Conservation (phyloP, 1,284 basidiomycete species). For the Heterobasidion parviporum region DNA sequence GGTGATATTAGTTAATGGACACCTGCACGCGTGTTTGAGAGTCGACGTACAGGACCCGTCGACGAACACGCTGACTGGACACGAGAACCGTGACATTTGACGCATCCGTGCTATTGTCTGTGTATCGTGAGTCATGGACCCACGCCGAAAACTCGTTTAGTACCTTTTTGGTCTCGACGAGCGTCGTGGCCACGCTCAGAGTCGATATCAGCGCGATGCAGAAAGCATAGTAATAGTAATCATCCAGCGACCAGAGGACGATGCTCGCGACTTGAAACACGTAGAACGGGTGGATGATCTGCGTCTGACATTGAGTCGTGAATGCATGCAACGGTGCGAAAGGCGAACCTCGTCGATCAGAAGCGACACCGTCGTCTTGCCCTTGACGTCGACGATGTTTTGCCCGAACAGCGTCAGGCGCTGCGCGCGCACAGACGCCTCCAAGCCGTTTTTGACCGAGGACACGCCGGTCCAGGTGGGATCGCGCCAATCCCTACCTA, state of each 20-base stretch:
- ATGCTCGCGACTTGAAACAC: slow-evolving; percentile 98
- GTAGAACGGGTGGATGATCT: slow-evolving; percentile 94
- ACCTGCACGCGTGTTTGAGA: slow-evolving; percentile 3
- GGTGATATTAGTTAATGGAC: background rate
- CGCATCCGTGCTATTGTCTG: slow-evolving; percentile 92
- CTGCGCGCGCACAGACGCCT: slow-evolving; percentile 48
- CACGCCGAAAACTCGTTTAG: background rate
- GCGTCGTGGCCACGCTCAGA: slow-evolving; percentile 79
- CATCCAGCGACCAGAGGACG: slow-evolving; percentile 88
- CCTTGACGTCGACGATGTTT: slow-evolving; percentile 90
- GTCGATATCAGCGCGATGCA: slow-evolving; percentile 93
- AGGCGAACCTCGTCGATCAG: slow-evolving; percentile 80
- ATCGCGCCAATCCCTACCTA: slow-evolving; percentile 86
- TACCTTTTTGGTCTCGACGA: slow-evolving; percentile 90
- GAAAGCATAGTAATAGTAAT: slow-evolving; percentile 97
- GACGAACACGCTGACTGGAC: slow-evolving; percentile 67
- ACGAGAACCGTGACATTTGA: slow-evolving; percentile 92
- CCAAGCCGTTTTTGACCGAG: slow-evolving; percentile 60
- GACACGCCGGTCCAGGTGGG: slow-evolving; percentile 61
- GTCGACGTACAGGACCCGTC: slow-evolving; percentile 62
- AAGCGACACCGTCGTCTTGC: slow-evolving; percentile 75
- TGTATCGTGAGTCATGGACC: background rate
- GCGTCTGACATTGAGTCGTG: background rate
- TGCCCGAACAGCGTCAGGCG: slow-evolving; percentile 73
- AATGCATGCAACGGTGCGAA: slow-evolving; percentile 2